Conservation (phyloP, 1,284 basidiomycete species). For the Cerrena zonata region DNA sequence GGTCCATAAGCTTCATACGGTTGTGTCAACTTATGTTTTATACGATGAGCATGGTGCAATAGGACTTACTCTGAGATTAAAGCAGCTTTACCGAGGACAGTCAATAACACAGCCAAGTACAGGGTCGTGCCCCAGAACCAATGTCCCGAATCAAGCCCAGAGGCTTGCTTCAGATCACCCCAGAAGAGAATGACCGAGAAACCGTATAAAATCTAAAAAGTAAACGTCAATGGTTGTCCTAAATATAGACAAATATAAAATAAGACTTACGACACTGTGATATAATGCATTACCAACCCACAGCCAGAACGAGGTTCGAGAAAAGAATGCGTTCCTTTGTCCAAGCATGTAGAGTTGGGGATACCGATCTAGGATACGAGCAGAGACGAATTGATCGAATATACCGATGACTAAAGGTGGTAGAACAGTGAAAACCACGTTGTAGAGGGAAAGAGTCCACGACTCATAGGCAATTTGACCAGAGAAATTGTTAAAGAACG, state of each 20-base stretch:
- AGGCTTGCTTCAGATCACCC: constrained; percentile 78
- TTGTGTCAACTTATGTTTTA: constrained; percentile 8
- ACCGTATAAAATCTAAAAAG: constrained; percentile 68
- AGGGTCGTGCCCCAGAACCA: constrained; percentile 99
- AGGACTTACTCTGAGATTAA: constrained; percentile 87
- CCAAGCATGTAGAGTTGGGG: constrained; percentile 93
- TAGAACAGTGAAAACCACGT: constrained; percentile 89
- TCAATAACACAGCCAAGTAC: constrained; percentile 88
- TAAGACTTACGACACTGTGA: constrained; percentile 75
- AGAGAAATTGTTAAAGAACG: constrained; percentile 97
- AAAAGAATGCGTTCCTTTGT: constrained; percentile 89
- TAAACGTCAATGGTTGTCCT: not conserved
- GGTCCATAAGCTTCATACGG: constrained; percentile 80
- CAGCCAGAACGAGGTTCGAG: constrained; percentile 86
- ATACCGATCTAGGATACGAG: constrained; percentile 92
- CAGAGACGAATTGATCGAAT: constrained; percentile 96
- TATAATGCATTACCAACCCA: constrained; percentile 94
- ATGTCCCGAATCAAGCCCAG: constrained; percentile 82
- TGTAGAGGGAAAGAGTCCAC: constrained; percentile 94
- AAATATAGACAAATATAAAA: not conserved
- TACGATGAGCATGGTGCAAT: not conserved
- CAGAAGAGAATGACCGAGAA: constrained; percentile 90
- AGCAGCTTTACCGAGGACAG: constrained; percentile 95
- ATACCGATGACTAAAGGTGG: constrained; percentile 96
- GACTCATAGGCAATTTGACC: constrained; percentile 98